Evolutionary conservation across 2,329 filamentous ascomycete genomes (phyloP), one percentile per base, ranked within the genome.

Genomic region (Neonectria magnoliae): DNA sequence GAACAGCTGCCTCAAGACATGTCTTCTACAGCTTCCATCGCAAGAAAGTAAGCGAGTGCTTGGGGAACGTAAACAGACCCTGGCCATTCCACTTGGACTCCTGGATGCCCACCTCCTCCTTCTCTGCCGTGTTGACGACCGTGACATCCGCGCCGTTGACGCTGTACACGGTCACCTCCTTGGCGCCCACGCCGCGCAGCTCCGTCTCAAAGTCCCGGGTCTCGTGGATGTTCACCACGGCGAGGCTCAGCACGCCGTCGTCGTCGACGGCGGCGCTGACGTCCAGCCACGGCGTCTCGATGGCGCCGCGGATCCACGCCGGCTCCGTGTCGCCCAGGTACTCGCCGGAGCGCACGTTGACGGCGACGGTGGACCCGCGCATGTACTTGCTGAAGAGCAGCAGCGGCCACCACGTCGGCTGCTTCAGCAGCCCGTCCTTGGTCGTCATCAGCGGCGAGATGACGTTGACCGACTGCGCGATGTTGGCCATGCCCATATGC

Each of bases 381-480:
- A 95, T 94, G 76, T 78, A 78, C 73, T 75, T 76, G 75, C 78
- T 80, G 78, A 70, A 75, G 2, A 94, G 82, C 62, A 90, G 82
- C 52, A 93, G 81, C 6, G 91, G 90, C 88, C 90, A 93, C 89
- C 90, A 94, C 4, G 88, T 93, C 0, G 91, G 88, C 80, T 94
- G 91, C 80, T 89, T 90, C 53, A 89, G 76, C 51, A 93, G 78
- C 0, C 91, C 90, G 0, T 83, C 78, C 57, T 83, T 81, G 2
- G 83, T 89, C 1, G 92, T 94, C 89, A 93, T 92, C 11, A 94
- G 82, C 1, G 91, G 92, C 1, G 87, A 88, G 71, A 94, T 93
- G 62, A 94, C 91, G 75, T 94, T 94, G 68, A 94, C 90, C 54
- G 84, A 88, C 78, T 94, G 91, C 1, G 91, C 92, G 61, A 94